Evolutionary conservation across 1,284 basidiomycete species (phyloP).

Genomic region (Cutaneotrichosporon cavernicola): DNA sequence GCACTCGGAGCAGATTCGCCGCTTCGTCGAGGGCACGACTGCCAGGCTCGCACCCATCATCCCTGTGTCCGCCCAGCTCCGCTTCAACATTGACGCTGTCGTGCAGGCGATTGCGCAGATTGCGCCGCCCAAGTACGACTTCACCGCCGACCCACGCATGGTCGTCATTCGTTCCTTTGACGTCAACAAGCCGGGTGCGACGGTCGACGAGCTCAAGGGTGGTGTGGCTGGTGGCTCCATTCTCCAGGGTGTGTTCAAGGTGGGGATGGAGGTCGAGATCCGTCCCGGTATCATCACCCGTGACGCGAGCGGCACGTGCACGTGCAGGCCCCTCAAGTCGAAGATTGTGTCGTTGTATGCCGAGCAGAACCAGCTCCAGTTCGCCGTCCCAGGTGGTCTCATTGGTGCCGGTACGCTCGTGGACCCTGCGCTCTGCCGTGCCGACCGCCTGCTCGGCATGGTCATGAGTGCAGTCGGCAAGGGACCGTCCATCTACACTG

Average conservation of each 20-base stretch:
- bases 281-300: conserved; percentile 96
- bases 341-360: conserved; percentile 88
- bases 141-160: conserved; percentile 82
- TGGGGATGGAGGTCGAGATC: conserved; percentile 93
- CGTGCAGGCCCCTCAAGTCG: conserved; percentile 91
- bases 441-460: conserved; percentile 94
- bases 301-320: conserved; percentile 83
- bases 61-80: conserved; percentile 95
- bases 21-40: conserved; percentile 94
- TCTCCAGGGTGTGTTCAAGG: conserved; percentile 81
- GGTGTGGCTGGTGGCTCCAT: conserved; percentile 98
- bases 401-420: conserved; percentile 98
- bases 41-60: conserved; percentile 96
- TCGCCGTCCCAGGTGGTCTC: conserved; percentile 94
- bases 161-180: conserved; percentile 99
- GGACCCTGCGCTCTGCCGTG: conserved; percentile 94
- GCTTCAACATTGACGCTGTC: conserved; percentile 99
- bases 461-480: conserved; percentile 92
- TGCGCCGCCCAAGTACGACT: conserved; percentile 90
- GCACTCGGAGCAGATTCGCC: conserved; percentile 87
- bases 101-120: conserved; percentile 98
- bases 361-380: conserved; percentile 90
- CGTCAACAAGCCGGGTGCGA: conserved; percentile 97
- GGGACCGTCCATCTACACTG: conserved; percentile 89
- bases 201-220: conserved; percentile 94